phyloP scores from a whole-genome alignment of 2,329 filamentous ascomycete genomes.

The Coniochaeta prunicola region DNA sequence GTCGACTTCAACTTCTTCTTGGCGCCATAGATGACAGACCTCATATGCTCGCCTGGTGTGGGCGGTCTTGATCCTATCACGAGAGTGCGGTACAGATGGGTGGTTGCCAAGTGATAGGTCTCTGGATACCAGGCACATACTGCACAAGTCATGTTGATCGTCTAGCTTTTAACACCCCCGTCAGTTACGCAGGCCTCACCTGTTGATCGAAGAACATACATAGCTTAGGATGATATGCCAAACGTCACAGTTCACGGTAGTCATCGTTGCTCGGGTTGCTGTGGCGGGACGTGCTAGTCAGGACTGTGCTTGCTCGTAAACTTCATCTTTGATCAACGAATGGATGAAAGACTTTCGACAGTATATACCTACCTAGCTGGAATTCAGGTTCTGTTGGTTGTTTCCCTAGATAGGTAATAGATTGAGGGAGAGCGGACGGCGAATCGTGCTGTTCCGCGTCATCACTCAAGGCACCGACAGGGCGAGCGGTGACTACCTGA shows the following conservation, averaged over 20 bases:
- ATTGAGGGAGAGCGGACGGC: too few species aligned
- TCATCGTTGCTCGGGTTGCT: background rate
- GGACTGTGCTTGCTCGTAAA: background rate
- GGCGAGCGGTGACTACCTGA: too few species aligned
- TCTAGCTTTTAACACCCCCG: background rate
- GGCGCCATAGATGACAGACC: background rate
- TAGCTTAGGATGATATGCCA: constrained; percentile 3
- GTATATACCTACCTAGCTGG: too few species aligned
- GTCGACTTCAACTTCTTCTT: background rate
- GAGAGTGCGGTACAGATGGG: background rate
- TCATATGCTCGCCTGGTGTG: background rate
- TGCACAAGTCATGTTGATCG: background rate
- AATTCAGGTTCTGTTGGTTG: too few species aligned
- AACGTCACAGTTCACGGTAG: background rate
- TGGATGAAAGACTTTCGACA: too few species aligned
- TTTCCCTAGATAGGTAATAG: too few species aligned
- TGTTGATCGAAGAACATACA: background rate
- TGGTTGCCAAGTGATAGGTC: background rate
- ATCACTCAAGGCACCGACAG: too few species aligned
- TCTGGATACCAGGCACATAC: constrained; percentile 3
- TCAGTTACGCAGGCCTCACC: background rate
- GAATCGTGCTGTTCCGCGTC: too few species aligned
- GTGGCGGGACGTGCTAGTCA: background rate
- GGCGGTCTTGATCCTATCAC: background rate
- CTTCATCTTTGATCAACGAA: background rate